Base-by-base conservation (phyloP, 805 yeast genomes). In the Nakazawaea ambrosiae region DNA sequence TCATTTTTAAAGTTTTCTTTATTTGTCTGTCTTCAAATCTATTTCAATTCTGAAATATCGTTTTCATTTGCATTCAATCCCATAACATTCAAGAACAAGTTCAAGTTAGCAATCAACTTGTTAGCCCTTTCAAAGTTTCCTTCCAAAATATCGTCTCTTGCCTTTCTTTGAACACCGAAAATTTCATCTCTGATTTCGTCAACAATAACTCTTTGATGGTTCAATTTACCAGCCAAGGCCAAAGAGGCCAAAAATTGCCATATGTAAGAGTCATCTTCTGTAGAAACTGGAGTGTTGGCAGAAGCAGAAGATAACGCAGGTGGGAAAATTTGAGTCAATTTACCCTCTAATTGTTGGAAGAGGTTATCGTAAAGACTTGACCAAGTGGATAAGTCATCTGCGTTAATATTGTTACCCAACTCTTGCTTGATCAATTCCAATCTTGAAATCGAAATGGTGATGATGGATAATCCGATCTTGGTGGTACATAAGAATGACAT, bases 171-270 rank as follows among this genome's bases (percentile, higher is more conserved):
- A 9, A 86, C 82, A 23, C 90, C 92, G 52, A 90, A 90, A 43
- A 90, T 89, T 58, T 86, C 89, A 52, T 85, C 92, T 63, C 97
- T 77, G 20, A 87, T 88, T 56, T 87, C 96, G 58, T 88, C 97
- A 30, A 90, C 95, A 49, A 90, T 83, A 44, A 86, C 77, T 64
- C 96, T 75, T 70, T 90, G 97, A 55, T 89, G 96, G 50, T 81
- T 81, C 49, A 85, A 65, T 55, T 83, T 81, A 46, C 97, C 96
- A 44, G 96, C 90, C 45, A 90, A 66, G 0, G 97, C 90, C 43
- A 90, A 70, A 11, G 96, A 82, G 17, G 98, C 98, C 58, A 90
- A 73, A 54, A 90, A 89, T 63, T 90, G 97, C 98, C 98, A 90
- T 35, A 87, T 87, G 53, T 89, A 88, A 26, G 88, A 75, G 46